Evolutionary conservation across 2,329 filamentous ascomycete species (phyloP).

Genomic region (Ceratocystis cacaofunesta): DNA sequence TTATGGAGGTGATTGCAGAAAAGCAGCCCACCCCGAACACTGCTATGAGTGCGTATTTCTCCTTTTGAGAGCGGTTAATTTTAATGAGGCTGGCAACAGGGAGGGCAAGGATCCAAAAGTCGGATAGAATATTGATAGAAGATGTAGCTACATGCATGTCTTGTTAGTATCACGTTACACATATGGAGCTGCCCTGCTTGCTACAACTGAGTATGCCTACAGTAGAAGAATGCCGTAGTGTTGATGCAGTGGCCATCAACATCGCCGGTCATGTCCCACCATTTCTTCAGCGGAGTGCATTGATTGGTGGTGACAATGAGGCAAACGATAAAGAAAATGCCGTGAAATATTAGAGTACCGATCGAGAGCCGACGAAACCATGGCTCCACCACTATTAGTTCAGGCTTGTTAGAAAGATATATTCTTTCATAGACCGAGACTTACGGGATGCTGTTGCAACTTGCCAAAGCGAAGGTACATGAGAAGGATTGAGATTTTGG

Average conservation of each 20-base stretch:
- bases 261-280: conserved; percentile 27
- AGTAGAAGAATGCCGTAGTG: conserved; percentile 29
- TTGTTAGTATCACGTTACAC: neutral
- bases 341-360: conserved; percentile 27
- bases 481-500: conserved; percentile 32
- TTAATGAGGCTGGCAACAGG: conserved; percentile 31
- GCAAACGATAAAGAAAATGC: conserved; percentile 29
- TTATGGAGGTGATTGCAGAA: conserved; percentile 26
- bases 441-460: conserved; percentile 5
- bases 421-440: neutral
- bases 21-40: conserved; percentile 31
- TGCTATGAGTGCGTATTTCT: conserved; percentile 35
- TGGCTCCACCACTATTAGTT: conserved; percentile 5
- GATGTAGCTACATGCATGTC: conserved; percentile 24
- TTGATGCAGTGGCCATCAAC: conserved; percentile 28
- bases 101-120: conserved; percentile 31
- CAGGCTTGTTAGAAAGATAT: neutral
- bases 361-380: conserved; percentile 19
- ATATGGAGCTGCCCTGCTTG: too few species aligned
- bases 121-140: conserved; percentile 32
- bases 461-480: conserved; percentile 33
- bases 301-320: conserved; percentile 28
- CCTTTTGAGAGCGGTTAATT: conserved; percentile 32
- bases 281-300: conserved; percentile 29
- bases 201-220: conserved; percentile 17